A percentile compares a stretch with the other conserved stretches of the same genome.
phyloP scores from a whole-genome alignment of 2,329 filamentous ascomycete genomes.

The Catunica adiposa region DNA sequence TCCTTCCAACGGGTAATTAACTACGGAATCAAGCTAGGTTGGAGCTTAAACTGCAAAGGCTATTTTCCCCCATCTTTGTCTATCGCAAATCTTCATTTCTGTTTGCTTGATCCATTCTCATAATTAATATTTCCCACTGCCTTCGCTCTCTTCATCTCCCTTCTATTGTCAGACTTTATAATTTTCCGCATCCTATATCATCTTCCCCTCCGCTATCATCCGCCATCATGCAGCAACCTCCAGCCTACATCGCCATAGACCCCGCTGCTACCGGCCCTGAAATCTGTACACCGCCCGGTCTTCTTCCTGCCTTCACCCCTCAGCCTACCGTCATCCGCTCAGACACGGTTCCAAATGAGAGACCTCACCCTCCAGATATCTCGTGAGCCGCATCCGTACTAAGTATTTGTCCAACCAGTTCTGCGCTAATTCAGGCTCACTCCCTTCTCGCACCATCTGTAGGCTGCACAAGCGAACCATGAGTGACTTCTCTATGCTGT shows the following conservation, averaged over 20 bases:
- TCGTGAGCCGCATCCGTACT: slow-evolving; percentile 5
- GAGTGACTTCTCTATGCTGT: slow-evolving; percentile 13
- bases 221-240: not conserved
- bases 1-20: no score
- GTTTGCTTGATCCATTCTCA: no score
- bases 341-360: slow-evolving; percentile 4
- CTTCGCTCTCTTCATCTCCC: no score
- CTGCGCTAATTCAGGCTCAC: not conserved
- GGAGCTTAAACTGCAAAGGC: no score
- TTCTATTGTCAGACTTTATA: no score
- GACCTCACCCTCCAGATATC: not conserved
- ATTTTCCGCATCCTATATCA: not conserved
- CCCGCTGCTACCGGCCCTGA: not conserved
- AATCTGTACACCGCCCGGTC: not conserved
- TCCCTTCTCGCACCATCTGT: not conserved
- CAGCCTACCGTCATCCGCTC: slow-evolving; percentile 1
- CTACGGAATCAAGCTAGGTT: no score
- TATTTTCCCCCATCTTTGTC: no score
- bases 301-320: slow-evolving; percentile 11
- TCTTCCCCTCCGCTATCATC: not conserved
- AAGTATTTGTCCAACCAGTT: not conserved
- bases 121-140: no score
- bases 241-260: not conserved
- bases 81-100: no score
- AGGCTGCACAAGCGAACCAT: slow-evolving; percentile 12